Evolutionary conservation across 2,329 filamentous ascomycete species (phyloP), one percentile per base, ranked within the genome.

Genomic region (Zasmidium cellare): DNA sequence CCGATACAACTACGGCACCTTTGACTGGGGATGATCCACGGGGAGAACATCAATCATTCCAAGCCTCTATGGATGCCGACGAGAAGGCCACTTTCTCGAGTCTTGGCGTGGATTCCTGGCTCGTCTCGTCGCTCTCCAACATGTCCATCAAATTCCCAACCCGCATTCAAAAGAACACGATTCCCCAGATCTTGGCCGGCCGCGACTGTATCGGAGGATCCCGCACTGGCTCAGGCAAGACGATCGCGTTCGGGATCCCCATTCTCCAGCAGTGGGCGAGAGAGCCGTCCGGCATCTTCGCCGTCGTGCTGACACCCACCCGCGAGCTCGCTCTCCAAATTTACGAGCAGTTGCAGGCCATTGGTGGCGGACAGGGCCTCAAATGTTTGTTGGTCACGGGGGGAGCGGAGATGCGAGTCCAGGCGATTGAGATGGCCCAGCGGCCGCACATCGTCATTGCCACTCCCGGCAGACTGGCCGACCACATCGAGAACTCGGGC

Each of bases 161-260:
- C 0, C 88, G 89, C 16, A 97, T 99, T 79, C 94, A 99, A 69
- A 91, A 89, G 69, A 88, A 87, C 53, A 96, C 91, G 72, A 97
- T 99, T 69, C 92, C 93, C 1, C 89, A 94, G 72, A 97, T 97
- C 59, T 75, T 99, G 31, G 88, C 91, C 67, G 94, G 94, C 5
- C 84, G 90, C 67, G 92, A 99, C 76, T 97, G 92, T 72, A 97
- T 99, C 67, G 94, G 94, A 71, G 92, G 92, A 38, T 96, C 91
- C 71, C 84, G 92, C 62, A 99, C 94, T 0, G 94, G 94, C 80
- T 97, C 93, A 12, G 94, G 94, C 76, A 99, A 99, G 79, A 99
- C 94, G 2, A 87, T 97, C 46, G 92, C 94, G 1, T 99, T 99
- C 75, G 90, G 93, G 1, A 91, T 92, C 9, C 94, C 94, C 0